phyloP scores from a whole-genome alignment of 495 filamentous ascomycete species.

The Talaromyces borbonicus region DNA sequence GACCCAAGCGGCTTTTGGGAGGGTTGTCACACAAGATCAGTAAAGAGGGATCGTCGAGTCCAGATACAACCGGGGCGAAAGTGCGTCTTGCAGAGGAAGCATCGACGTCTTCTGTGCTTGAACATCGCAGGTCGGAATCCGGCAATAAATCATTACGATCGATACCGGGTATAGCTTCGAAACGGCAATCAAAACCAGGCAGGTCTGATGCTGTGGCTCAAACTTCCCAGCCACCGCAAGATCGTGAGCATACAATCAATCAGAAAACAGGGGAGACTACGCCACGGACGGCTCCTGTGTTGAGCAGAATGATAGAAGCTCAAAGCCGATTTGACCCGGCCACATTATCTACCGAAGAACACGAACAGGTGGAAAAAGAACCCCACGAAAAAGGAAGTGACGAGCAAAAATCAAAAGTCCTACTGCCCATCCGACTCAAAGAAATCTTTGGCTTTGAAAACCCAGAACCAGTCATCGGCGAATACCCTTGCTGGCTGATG shows the following conservation, averaged over 20 bases:
- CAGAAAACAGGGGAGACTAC: slow-evolving; percentile 26
- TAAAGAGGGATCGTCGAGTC: not conserved
- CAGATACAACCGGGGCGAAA: slow-evolving; percentile 1
- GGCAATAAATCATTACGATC: slow-evolving; percentile 52
- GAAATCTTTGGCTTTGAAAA: slow-evolving; percentile 83
- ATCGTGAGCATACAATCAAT: not conserved
- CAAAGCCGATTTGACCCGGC: slow-evolving; percentile 49
- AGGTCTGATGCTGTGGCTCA: not conserved
- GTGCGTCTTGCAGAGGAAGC: not conserved
- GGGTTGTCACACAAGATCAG: not conserved
- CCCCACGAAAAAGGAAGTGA: not conserved
- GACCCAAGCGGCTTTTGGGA: not conserved
- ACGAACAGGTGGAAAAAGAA: slow-evolving; percentile 10
- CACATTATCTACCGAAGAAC: slow-evolving; percentile 14
- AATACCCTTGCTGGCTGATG: slow-evolving; percentile 91
- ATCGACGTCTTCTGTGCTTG: slow-evolving; percentile 19
- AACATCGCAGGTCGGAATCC: slow-evolving; percentile 47
- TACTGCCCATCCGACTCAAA: slow-evolving; percentile 62
- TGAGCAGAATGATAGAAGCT: slow-evolving; percentile 80
- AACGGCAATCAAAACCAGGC: slow-evolving; percentile 14
- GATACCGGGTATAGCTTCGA: slow-evolving; percentile 42
- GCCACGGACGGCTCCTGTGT: slow-evolving; percentile 53
- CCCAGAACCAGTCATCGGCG: slow-evolving; percentile 75
- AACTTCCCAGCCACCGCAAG: not conserved
- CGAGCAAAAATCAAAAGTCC: slow-evolving; percentile 10